Conservation (phyloP, 1,284 basidiomycete species). For the Lentinus polychrous region DNA sequence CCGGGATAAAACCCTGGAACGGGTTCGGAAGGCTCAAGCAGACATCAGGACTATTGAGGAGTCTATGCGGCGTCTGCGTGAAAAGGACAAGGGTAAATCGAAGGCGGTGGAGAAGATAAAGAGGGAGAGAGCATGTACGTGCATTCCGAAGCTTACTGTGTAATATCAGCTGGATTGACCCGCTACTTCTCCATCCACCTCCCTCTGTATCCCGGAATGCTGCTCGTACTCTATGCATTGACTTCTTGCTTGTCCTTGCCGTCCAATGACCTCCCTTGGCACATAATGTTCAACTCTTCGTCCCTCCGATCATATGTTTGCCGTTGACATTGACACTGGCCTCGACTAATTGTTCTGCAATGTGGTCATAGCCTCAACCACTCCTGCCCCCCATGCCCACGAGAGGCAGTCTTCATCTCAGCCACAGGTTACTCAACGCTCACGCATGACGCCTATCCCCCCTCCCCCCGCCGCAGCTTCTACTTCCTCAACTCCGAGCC, state of each 20-base stretch:
- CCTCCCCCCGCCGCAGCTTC: conserved; percentile 29
- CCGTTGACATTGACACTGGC: neutral
- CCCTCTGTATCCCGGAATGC: neutral
- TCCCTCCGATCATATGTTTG: conserved; percentile 3
- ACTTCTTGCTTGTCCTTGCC: neutral
- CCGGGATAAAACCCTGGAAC: conserved; percentile 46
- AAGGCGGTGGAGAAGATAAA: conserved; percentile 61
- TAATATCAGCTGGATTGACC: conserved; percentile 3
- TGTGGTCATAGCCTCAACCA: neutral
- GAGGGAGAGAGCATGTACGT: conserved; percentile 68
- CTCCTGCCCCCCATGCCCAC: conserved; percentile 32
- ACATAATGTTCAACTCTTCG: neutral
- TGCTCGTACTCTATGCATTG: neutral
- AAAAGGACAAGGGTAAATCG: conserved; percentile 70
- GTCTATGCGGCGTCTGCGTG: conserved; percentile 63
- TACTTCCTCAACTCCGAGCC: conserved; percentile 24
- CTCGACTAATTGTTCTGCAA: neutral
- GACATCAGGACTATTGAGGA: conserved; percentile 64
- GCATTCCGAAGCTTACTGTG: conserved; percentile 11
- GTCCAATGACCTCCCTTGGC: neutral
- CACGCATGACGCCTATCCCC: conserved; percentile 31
- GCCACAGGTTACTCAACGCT: conserved; percentile 25
- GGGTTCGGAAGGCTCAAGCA: conserved; percentile 60
- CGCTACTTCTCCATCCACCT: neutral
- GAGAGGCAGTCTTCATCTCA: conserved; percentile 32